Conservation (phyloP, 1,284 basidiomycete genomes). For the Ceratobasidium sp. region DNA sequence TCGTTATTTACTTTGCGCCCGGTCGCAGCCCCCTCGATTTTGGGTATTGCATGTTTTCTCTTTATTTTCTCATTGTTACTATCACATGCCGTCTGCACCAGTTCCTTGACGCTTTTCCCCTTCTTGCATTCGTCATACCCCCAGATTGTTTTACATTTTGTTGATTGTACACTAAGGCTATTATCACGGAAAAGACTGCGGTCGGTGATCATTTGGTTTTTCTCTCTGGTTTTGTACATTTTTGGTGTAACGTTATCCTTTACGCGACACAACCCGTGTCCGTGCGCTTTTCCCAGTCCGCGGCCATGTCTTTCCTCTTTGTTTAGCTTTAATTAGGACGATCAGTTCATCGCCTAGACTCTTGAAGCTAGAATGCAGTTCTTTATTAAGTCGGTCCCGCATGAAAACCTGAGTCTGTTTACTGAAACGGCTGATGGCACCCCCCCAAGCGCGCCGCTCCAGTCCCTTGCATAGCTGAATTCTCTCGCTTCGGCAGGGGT, state of each 20-base stretch:
- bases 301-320: conserved; percentile 10
- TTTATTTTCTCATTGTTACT: conserved; percentile 32
- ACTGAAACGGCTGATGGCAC: conserved; percentile 1
- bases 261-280: neutral
- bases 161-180: conserved; percentile 44
- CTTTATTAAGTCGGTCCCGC: neutral
- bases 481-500: conserved; percentile 22
- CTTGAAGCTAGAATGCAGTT: conserved; percentile 18
- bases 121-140: conserved; percentile 44
- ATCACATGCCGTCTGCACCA: conserved; percentile 37
- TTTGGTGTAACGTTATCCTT: conserved; percentile 44
- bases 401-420: neutral
- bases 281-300: conserved; percentile 17
- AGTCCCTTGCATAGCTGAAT: conserved; percentile 8
- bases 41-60: conserved; percentile 27
- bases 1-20: conserved; percentile 45
- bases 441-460: conserved; percentile 9
- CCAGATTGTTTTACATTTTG: conserved; percentile 39
- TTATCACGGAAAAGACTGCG: conserved; percentile 38
- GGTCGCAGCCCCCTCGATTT: conserved; percentile 29
- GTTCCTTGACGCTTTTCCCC: conserved; percentile 17
- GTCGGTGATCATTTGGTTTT: conserved; percentile 10
- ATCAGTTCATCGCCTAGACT: neutral
- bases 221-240: conserved; percentile 41
- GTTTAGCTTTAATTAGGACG: conserved; percentile 16